Evolutionary conservation across 2,329 filamentous ascomycete species (phyloP).

Genomic region (Aspergillus sp.): DNA sequence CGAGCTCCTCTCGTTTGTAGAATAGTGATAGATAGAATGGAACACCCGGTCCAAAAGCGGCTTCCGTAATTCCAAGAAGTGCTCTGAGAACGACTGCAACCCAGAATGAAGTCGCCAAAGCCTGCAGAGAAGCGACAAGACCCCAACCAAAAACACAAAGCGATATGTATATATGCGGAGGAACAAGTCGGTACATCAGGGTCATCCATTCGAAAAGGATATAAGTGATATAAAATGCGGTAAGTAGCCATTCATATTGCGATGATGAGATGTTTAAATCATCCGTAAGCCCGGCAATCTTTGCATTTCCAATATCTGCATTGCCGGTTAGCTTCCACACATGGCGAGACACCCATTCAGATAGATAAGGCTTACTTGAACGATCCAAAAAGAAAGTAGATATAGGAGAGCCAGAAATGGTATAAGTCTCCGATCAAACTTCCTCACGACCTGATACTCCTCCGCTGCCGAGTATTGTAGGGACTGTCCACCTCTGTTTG

Average conservation of each 20-base stretch:
- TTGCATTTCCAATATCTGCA: slow-evolving; percentile 58
- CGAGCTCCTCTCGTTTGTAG: slow-evolving; percentile 66
- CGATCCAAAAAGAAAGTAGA: slow-evolving; percentile 77
- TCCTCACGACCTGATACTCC: slow-evolving; percentile 64
- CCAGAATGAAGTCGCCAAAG: slow-evolving; percentile 58
- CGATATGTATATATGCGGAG: slow-evolving; percentile 58
- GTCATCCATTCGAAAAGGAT: slow-evolving; percentile 65
- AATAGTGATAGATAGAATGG: slow-evolving; percentile 63
- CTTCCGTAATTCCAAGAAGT: slow-evolving; percentile 53
- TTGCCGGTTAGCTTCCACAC: neutral
- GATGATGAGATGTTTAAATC: slow-evolving; percentile 51
- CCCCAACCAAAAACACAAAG: slow-evolving; percentile 72
- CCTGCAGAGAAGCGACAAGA: slow-evolving; percentile 69
- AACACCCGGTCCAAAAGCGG: slow-evolving; percentile 59
- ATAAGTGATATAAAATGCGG: slow-evolving; percentile 61
- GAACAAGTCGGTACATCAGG: slow-evolving; percentile 55
- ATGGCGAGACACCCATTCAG: too few relatives aligned
- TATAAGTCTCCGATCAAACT: slow-evolving; percentile 73
- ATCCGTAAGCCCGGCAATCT: slow-evolving; percentile 52
- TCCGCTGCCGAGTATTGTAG: slow-evolving; percentile 56
- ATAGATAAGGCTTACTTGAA: slow-evolving; percentile 58
- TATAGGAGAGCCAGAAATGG: slow-evolving; percentile 78
- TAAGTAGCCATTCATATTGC: slow-evolving; percentile 60
- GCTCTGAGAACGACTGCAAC: slow-evolving; percentile 45
- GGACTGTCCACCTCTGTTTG: slow-evolving; percentile 3